Conservation (phyloP, 2,329 filamentous ascomycete species). For the Cadophora sp. region DNA sequence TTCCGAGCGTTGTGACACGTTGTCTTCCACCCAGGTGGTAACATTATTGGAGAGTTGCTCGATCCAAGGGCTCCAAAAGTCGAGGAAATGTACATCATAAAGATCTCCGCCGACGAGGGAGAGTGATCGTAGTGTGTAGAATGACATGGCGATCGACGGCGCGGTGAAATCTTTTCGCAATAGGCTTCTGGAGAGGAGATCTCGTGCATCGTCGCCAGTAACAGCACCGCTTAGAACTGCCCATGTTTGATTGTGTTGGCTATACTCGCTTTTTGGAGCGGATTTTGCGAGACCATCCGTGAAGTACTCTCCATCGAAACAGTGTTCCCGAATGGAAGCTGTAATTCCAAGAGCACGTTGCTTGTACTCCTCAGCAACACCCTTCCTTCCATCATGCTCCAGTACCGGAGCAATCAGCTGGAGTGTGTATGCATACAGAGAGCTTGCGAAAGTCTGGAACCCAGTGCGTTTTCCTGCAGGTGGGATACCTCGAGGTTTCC, state of each 20-base stretch:
- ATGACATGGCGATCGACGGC: constrained; percentile 49
- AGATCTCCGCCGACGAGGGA: constrained; percentile 41
- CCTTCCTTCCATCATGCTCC: too few relatives aligned
- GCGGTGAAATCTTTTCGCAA: constrained; percentile 41
- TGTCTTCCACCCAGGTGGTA: too few relatives aligned
- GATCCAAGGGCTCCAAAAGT: constrained; percentile 47
- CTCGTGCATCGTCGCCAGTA: constrained; percentile 27
- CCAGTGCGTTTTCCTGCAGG: constrained; percentile 16
- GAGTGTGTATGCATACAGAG: constrained; percentile 49
- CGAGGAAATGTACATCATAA: constrained; percentile 46
- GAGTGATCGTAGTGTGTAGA: constrained; percentile 49
- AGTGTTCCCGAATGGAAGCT: constrained; percentile 38
- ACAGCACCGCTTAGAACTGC: constrained; percentile 45
- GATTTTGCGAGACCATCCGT: constrained; percentile 35
- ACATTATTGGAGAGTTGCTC: constrained; percentile 40
- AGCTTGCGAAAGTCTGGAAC: constrained; percentile 45
- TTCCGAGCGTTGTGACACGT: not conserved
- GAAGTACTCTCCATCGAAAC: constrained; percentile 38
- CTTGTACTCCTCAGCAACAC: constrained; percentile 39
- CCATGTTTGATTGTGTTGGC: constrained; percentile 46
- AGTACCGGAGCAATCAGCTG: constrained; percentile 43
- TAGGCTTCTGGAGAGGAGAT: too few relatives aligned
- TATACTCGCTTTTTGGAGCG: not conserved
- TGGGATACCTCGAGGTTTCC: constrained; percentile 17
- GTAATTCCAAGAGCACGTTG: constrained; percentile 37